phyloP scores from a whole-genome alignment of 495 filamentous ascomycete genomes.

The Cryomyces antarcticus region DNA sequence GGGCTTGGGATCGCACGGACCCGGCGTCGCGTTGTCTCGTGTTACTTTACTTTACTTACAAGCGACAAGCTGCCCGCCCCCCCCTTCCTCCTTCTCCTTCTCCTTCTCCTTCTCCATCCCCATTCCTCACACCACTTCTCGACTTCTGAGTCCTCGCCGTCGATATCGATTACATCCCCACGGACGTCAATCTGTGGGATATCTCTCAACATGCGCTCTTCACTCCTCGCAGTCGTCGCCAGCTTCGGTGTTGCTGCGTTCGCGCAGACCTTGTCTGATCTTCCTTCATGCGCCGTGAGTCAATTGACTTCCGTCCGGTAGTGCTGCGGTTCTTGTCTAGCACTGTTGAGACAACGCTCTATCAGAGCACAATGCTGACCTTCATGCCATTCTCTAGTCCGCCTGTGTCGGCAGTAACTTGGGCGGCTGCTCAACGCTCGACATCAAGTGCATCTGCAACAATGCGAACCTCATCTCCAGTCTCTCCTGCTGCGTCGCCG shows the following conservation, averaged over 20 bases:
- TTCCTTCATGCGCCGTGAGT: neutral
- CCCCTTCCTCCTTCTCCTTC: neutral
- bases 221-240: neutral
- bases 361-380: neutral
- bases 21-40: too few relatives aligned
- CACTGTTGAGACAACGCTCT: neutral
- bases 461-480: conserved; percentile 33
- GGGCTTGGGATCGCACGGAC: too few relatives aligned
- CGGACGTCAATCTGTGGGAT: neutral
- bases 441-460: conserved; percentile 50
- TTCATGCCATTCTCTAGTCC: neutral
- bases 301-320: neutral
- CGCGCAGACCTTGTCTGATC: neutral
- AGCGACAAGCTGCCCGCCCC: neutral
- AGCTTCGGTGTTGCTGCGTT: neutral
- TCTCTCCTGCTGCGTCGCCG: conserved; percentile 47
- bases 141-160: neutral
- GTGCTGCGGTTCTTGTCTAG: neutral
- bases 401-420: conserved; percentile 9
- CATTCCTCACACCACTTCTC: neutral
- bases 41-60: neutral
- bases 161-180: neutral
- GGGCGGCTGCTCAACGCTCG: conserved; percentile 31
- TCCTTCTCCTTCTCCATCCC: neutral
- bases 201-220: neutral